Evolutionary conservation across 73 alveolate genomes (phyloP).

Genomic region (Paramecium primaurelia): DNA sequence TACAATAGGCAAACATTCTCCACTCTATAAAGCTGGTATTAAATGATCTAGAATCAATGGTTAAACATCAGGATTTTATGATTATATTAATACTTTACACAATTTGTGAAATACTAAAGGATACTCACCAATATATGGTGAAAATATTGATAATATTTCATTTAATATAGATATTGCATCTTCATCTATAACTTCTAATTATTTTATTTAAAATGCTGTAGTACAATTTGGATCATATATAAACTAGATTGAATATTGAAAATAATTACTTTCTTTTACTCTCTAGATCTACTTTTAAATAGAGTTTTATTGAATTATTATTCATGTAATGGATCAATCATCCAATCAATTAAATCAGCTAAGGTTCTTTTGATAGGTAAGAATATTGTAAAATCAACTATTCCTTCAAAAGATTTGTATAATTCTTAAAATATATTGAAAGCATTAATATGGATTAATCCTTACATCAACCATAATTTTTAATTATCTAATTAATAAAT

Average conservation of each 20-base stretch:
- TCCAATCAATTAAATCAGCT: conserved; percentile 16
- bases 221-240: conserved; percentile 29
- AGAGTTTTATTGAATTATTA: neutral
- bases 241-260: neutral
- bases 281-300: neutral
- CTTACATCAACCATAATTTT: conserved; percentile 39
- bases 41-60: neutral
- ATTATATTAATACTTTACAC: neutral
- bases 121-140: neutral
- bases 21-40: neutral
- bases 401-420: conserved; percentile 3
- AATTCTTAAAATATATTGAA: neutral
- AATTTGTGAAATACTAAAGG: conserved; percentile 4
- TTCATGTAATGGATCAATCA: conserved; percentile 17
- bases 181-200: neutral
- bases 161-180: neutral
- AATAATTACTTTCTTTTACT: neutral
- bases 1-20: neutral
- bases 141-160: neutral
- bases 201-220: neutral
- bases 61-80: neutral
- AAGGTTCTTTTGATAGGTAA: neutral
- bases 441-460: neutral
- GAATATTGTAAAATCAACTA: neutral
- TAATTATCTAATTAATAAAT: neutral